Evolutionary conservation across 305 asterid genomes (phyloP), one percentile per base, ranked within the genome.

Genomic region (Lippia alba): DNA sequence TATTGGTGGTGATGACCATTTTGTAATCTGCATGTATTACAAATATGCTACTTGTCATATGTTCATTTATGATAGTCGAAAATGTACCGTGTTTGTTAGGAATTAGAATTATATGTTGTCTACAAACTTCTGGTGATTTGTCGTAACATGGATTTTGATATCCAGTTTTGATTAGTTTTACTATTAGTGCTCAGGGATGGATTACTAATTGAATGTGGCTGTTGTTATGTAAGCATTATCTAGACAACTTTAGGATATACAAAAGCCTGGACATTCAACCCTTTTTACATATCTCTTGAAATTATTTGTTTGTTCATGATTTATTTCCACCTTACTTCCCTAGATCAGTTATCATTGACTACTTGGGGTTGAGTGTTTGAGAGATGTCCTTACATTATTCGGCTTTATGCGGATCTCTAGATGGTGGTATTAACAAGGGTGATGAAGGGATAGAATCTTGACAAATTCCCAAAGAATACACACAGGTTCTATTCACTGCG

Each of bases 11-110:
- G 62, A 64, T 69, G 16, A 55, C 11, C 15, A 6, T 62, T 51
- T 61, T 40, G 67, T 73, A 17, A 56, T 67, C 20, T 46, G 33
- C 48, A 24, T 66, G 57, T 44, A 3, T 54, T 4, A 53, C 18
- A 20, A 58, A 55, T 61, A n/a, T 24, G 34, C 32, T 49, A 34
- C 30, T 55, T 71, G 72, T 45, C 41, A 44, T 19, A 33, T 74
- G 15, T 53, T 60, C 30, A 24, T 56, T 57, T 40, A 16, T 67
- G 19, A 17, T 34, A 55, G 34, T 12, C 56, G 71, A 33, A n/a
- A 14, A 20, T 46, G 57, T n/a, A 24, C 64, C 64, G 32, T 2
- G 12, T 51, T 11, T 14, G 33, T 51, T 19, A 34, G 39, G 56
- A 14, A n/a, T 51, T 18, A 34, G 39, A 49, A 14, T 18, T 41